Evolutionary conservation across 169 alveolate genomes (phyloP).

Genomic region (Babesia ovis): DNA sequence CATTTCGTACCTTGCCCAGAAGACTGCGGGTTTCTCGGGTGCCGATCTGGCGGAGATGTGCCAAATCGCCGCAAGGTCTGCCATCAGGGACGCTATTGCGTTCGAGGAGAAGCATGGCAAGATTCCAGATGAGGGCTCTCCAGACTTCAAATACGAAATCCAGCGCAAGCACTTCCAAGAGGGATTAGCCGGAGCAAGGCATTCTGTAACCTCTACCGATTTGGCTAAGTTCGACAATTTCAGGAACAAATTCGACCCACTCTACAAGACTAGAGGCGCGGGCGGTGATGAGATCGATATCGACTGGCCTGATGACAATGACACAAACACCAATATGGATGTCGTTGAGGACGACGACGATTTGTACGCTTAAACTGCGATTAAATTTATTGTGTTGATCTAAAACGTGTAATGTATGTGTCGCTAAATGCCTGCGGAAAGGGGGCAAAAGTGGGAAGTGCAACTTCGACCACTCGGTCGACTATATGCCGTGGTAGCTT

Average conservation of each 20-base stretch:
- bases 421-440: slow-evolving; percentile 61
- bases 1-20: slow-evolving; percentile 95
- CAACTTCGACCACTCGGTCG: slow-evolving; percentile 25
- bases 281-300: slow-evolving; percentile 82
- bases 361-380: slow-evolving; percentile 64
- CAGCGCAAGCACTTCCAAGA: slow-evolving; percentile 98
- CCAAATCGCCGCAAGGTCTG: slow-evolving; percentile 99
- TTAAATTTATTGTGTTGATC: neutral
- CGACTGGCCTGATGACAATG: slow-evolving; percentile 91
- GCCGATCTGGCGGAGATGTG: slow-evolving; percentile 99
- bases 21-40: slow-evolving; percentile 99
- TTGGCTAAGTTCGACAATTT: slow-evolving; percentile 93
- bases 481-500: slow-evolving; percentile 10
- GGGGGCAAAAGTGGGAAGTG: slow-evolving; percentile 37
- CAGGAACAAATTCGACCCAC: slow-evolving; percentile 98
- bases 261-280: slow-evolving; percentile 90
- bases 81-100: slow-evolving; percentile 96
- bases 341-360: slow-evolving; percentile 79
- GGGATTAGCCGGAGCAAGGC: slow-evolving; percentile 97
- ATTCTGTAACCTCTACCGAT: slow-evolving; percentile 93
- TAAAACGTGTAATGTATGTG: slow-evolving; percentile 45
- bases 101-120: slow-evolving; percentile 77
- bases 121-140: slow-evolving; percentile 60
- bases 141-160: slow-evolving; percentile 91
- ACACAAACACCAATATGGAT: slow-evolving; percentile 35